These are phyloP conservation scores for Halophytophthora polymorphica DNA, from an alignment of 352 stramenopile species.

Conservation along the genomic window DNA sequence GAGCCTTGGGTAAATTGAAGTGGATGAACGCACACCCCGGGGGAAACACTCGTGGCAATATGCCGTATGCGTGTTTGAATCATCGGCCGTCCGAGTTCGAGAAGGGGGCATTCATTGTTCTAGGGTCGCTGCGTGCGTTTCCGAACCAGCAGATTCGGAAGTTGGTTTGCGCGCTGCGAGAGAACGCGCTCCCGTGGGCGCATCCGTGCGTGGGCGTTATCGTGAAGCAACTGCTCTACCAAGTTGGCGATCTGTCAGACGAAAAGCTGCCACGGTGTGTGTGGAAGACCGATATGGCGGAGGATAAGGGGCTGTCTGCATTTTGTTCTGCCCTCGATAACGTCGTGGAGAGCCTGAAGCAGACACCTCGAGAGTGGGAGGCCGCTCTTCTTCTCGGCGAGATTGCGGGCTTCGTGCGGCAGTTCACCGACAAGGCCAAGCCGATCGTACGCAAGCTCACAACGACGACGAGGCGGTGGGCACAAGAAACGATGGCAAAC, in stretches of 20 bases:
- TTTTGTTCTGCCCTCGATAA: slow-evolving; percentile 7
- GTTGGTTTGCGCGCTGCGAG: slow-evolving; percentile 22
- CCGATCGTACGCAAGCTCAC: background rate
- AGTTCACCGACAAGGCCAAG: slow-evolving; percentile 13
- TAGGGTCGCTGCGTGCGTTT: slow-evolving; percentile 24
- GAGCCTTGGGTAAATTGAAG: slow-evolving; percentile 3
- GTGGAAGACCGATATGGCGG: slow-evolving; percentile 28
- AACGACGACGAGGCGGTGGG: background rate
- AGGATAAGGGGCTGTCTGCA: background rate
- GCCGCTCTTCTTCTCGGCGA: slow-evolving; percentile 13
- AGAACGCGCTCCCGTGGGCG: slow-evolving; percentile 24
- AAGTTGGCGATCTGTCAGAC: slow-evolving; percentile 28
- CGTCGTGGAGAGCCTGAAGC: slow-evolving; percentile 1
- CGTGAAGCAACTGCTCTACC: slow-evolving; percentile 27
- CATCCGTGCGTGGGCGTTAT: slow-evolving; percentile 17
- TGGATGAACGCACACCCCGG: slow-evolving; percentile 26
- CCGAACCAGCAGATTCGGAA: slow-evolving; percentile 31
- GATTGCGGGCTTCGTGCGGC: slow-evolving; percentile 9
- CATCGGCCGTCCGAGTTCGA: slow-evolving; percentile 3
- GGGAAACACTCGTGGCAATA: slow-evolving; percentile 20
- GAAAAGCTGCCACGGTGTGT: slow-evolving; percentile 3
- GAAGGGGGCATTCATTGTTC: slow-evolving; percentile 4
- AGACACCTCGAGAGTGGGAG: slow-evolving; percentile 4
- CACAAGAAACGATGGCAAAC: background rate
- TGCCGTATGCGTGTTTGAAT: slow-evolving; percentile 23